A percentile compares a stretch with the other conserved stretches of the same genome.
phyloP scores from a whole-genome alignment of 768 basidiomycete genomes.

The Postia placenta region DNA sequence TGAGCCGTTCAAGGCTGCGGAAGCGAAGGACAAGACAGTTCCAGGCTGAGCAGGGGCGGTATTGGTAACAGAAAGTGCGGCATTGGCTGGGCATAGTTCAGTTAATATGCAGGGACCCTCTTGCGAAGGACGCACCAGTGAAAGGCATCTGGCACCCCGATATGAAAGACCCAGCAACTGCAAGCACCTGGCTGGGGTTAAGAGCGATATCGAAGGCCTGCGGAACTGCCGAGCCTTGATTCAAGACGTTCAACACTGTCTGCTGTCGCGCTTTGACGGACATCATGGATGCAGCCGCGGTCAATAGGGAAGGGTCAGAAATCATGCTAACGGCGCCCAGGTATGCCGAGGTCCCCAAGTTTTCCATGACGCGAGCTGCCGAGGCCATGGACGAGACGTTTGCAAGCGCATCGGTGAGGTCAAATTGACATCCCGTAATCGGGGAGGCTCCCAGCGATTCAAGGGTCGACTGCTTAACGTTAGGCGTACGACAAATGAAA shows the following conservation, averaged over 20 bases:
- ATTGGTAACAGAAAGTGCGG: slow-evolving; percentile 57
- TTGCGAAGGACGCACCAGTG: slow-evolving; percentile 31
- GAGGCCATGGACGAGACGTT: slow-evolving; percentile 67
- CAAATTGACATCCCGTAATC: slow-evolving; percentile 57
- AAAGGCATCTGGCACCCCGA: slow-evolving; percentile 61
- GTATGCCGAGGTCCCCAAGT: slow-evolving; percentile 71
- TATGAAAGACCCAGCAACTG: slow-evolving; percentile 63
- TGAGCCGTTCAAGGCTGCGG: slow-evolving; percentile 47
- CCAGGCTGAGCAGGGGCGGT: slow-evolving; percentile 50
- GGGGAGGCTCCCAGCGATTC: slow-evolving; percentile 47
- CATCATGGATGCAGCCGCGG: slow-evolving; percentile 66
- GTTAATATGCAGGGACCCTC: neutral
- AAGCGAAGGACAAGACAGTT: slow-evolving; percentile 56
- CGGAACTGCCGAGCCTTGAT: slow-evolving; percentile 55
- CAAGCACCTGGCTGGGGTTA: slow-evolving; percentile 63
- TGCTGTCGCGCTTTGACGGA: slow-evolving; percentile 84
- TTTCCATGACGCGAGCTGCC: slow-evolving; percentile 69
- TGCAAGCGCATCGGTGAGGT: slow-evolving; percentile 55
- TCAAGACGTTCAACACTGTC: slow-evolving; percentile 67
- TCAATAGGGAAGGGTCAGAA: slow-evolving; percentile 51
- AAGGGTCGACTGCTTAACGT: slow-evolving; percentile 35
- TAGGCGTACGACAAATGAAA: slow-evolving; percentile 1
- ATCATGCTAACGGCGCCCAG: slow-evolving; percentile 66
- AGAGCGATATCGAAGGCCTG: slow-evolving; percentile 69
- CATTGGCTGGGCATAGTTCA: slow-evolving; percentile 39